These are phyloP conservation scores for Dactylellina sp. DNA, from an alignment of 2,329 filamentous ascomycete genomes.

Conservation along the genomic window DNA sequence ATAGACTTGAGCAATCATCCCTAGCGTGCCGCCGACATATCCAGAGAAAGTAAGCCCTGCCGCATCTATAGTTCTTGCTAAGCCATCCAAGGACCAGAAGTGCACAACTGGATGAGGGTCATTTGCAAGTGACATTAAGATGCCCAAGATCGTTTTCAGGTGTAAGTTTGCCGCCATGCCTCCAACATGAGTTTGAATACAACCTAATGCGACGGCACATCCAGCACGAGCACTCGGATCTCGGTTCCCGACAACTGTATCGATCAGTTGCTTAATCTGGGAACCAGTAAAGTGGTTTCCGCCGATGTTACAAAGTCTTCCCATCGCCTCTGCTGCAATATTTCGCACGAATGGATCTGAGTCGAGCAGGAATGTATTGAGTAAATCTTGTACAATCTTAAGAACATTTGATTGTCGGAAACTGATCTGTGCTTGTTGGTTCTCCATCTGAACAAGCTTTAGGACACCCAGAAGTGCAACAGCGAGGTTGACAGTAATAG, in stretches of 20 bases:
- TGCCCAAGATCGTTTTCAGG: conserved; percentile 95
- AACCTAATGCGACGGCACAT: conserved; percentile 91
- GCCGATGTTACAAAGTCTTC: conserved; percentile 83
- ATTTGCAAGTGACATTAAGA: conserved; percentile 96
- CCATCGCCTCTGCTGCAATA: conserved; percentile 85
- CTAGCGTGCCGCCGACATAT: conserved; percentile 89
- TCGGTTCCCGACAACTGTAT: conserved; percentile 92
- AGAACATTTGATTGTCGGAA: conserved; percentile 59
- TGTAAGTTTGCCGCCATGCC: conserved; percentile 98
- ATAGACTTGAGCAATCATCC: conserved; percentile 94
- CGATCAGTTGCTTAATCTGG: conserved; percentile 90
- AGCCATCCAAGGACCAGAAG: conserved; percentile 92
- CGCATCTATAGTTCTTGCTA: conserved; percentile 87
- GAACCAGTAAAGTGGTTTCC: conserved; percentile 89
- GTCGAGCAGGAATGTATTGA: conserved; percentile 84
- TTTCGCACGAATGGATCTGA: conserved; percentile 86
- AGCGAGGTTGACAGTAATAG: conserved; percentile 90
- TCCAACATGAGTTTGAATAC: conserved; percentile 93
- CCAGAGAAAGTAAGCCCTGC: conserved; percentile 91
- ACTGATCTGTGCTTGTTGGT: conserved; percentile 54
- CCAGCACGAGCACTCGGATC: conserved; percentile 93
- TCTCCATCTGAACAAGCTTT: conserved; percentile 77
- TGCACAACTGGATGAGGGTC: conserved; percentile 96
- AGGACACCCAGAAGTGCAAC: conserved; percentile 82
- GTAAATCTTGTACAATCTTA: conserved; percentile 67